Evolutionary conservation across 371 early-diverging fungal species (phyloP).

Genomic region (Mortierella sp.): DNA sequence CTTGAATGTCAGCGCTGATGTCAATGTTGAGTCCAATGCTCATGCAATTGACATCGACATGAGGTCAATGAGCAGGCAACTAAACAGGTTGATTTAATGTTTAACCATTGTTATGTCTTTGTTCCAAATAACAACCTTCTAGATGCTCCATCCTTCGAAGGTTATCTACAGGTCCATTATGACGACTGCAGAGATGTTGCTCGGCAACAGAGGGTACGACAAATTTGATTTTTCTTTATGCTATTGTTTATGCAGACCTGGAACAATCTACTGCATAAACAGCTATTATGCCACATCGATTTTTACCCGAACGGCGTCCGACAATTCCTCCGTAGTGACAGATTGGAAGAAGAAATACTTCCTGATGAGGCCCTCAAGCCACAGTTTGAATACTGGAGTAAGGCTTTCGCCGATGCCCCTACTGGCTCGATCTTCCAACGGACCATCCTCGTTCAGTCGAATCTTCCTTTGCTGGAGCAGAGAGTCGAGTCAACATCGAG

Average conservation of each 20-base stretch:
- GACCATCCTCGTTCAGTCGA: not conserved
- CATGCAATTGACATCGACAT: no score
- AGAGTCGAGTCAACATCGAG: no score
- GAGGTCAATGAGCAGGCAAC: no score
- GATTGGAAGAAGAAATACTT: not conserved
- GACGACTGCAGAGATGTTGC: not conserved
- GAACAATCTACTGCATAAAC: not conserved
- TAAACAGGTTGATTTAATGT: no score
- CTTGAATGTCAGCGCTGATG: no score
- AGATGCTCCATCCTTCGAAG: no score
- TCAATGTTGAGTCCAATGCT: no score
- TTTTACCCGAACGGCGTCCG: not conserved
- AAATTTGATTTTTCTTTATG: not conserved
- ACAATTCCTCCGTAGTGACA: not conserved
- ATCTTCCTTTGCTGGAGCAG: not conserved
- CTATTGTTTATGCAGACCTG: not conserved
- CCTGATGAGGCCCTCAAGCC: not conserved
- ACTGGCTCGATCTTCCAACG: not conserved
- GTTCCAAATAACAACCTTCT: no score
- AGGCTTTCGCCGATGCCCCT: not conserved
- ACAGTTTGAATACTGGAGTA: not conserved
- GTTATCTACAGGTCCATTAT: not conserved
- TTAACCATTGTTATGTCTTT: no score
- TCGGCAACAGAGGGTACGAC: not conserved
- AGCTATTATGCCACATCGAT: conserved; percentile 1